phyloP scores from a whole-genome alignment of 768 basidiomycete species.

The Phlegmacium glaucopus region DNA sequence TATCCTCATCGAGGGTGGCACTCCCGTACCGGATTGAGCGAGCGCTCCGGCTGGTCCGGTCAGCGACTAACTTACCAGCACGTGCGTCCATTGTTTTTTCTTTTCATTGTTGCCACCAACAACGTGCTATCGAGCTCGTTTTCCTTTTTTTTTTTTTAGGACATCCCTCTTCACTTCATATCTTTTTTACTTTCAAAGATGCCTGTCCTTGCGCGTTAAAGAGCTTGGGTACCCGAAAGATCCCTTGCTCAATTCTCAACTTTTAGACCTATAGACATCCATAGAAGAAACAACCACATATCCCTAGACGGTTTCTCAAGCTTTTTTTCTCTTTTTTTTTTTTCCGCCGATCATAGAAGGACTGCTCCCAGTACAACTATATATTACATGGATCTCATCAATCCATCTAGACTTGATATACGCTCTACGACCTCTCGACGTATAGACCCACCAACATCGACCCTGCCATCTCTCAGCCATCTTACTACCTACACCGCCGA shows the following conservation, averaged over 20 bases:
- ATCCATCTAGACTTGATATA: not conserved
- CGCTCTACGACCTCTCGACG: conserved; percentile 8
- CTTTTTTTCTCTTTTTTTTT: no score
- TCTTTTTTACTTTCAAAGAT: conserved; percentile 29
- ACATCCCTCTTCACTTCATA: conserved; percentile 2
- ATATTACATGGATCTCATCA: not conserved
- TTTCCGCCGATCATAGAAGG: not conserved
- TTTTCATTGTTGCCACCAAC: no score
- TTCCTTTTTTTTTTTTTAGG: conserved; percentile 12
- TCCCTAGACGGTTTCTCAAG: no score
- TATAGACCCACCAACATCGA: conserved; percentile 37
- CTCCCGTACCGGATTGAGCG: no score
- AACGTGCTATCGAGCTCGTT: not conserved
- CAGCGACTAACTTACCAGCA: no score
- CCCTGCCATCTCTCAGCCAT: conserved; percentile 54
- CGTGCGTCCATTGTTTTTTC: conserved; percentile 11
- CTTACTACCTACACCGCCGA: conserved; percentile 32
- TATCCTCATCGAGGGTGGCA: no score
- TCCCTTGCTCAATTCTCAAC: conserved; percentile 30
- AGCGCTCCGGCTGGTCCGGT: no score
- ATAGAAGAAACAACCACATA: conserved; percentile 10
- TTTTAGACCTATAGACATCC: conserved; percentile 17
- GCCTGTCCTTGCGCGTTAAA: conserved; percentile 52
- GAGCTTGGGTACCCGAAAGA: conserved; percentile 38
- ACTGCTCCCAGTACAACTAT: not conserved